These are phyloP conservation scores for Peronospora farinosa DNA, from an alignment of 352 stramenopile species.

Conservation along the genomic window DNA sequence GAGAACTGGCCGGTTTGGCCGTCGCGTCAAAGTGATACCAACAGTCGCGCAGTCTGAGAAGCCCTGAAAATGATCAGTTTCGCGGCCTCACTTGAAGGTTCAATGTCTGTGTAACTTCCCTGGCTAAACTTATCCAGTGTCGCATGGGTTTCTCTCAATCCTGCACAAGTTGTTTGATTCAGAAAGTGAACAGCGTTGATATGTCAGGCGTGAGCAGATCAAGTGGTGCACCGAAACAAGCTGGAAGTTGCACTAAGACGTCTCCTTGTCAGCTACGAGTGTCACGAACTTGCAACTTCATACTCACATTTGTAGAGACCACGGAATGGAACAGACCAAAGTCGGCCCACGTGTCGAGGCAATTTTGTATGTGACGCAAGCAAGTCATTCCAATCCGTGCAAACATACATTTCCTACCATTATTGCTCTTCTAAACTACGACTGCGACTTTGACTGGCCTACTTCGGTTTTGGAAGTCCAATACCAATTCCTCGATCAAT, in stretches of 20 bases:
- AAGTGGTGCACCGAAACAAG: slow-evolving; percentile 54
- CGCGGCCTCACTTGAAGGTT: slow-evolving; percentile 1
- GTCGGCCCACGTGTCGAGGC: slow-evolving; percentile 21
- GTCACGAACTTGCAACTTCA: slow-evolving; percentile 9
- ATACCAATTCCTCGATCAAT: neutral
- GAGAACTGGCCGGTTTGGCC: slow-evolving; percentile 9
- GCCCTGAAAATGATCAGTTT: slow-evolving; percentile 21
- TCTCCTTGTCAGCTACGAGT: slow-evolving; percentile 15
- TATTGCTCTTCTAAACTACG: neutral
- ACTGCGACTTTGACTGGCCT: neutral
- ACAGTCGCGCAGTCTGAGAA: slow-evolving; percentile 24
- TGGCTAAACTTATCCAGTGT: slow-evolving; percentile 30
- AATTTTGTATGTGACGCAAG: slow-evolving; percentile 1
- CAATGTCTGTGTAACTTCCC: slow-evolving; percentile 18
- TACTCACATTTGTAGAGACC: slow-evolving; percentile 2
- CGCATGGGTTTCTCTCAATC: slow-evolving; percentile 11
- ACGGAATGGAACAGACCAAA: slow-evolving; percentile 6
- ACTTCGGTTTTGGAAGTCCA: neutral
- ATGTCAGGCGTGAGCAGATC: slow-evolving; percentile 44
- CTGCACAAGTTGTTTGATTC: slow-evolving; percentile 46
- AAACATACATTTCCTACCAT: no score
- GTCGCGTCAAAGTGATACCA: slow-evolving; percentile 22
- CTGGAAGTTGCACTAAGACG: slow-evolving; percentile 39
- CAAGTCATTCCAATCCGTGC: no score
- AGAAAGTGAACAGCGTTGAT: slow-evolving; percentile 42